phyloP scores from a whole-genome alignment of 192 early-diverging fungal genomes.

The Umbelopsis vinacea region DNA sequence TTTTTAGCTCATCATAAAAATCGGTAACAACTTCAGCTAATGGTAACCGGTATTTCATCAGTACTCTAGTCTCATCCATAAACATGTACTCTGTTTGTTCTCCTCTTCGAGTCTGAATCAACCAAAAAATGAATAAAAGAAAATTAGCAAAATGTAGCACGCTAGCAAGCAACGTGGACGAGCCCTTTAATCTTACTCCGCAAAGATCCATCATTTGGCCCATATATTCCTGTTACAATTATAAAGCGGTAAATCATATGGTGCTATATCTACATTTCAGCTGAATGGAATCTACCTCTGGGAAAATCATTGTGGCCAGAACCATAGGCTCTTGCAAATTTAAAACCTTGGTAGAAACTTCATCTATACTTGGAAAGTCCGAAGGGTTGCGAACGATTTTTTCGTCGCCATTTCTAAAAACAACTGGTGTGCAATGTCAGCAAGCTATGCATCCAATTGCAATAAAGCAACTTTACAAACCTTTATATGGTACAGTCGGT shows the following conservation, averaged over 20 bases:
- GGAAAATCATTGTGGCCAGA: conserved; percentile 89
- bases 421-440: conserved; percentile 43
- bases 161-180: not conserved
- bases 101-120: conserved; percentile 68
- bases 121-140: not conserved
- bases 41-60: conserved; percentile 88
- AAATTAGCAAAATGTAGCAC: too few relatives aligned
- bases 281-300: conserved; percentile 55
- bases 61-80: conserved; percentile 82
- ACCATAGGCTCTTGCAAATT: conserved; percentile 92
- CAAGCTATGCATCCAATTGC: not conserved
- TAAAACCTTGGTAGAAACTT: conserved; percentile 62
- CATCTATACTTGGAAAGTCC: conserved; percentile 85
- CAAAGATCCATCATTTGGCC: conserved; percentile 79
- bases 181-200: conserved; percentile 48
- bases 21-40: conserved; percentile 94
- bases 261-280: not conserved
- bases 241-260: too few relatives aligned
- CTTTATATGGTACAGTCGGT: conserved; percentile 89
- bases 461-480: conserved; percentile 33
- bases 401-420: conserved; percentile 47
- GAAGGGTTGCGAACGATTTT: conserved; percentile 80
- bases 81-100: conserved; percentile 88
- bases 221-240: conserved; percentile 61
- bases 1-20: conserved; percentile 96